A percentile compares a stretch with the other conserved stretches of the same genome.
Conservation (phyloP, 2,329 filamentous ascomycete genomes). For the Paecilomyces sp. region DNA sequence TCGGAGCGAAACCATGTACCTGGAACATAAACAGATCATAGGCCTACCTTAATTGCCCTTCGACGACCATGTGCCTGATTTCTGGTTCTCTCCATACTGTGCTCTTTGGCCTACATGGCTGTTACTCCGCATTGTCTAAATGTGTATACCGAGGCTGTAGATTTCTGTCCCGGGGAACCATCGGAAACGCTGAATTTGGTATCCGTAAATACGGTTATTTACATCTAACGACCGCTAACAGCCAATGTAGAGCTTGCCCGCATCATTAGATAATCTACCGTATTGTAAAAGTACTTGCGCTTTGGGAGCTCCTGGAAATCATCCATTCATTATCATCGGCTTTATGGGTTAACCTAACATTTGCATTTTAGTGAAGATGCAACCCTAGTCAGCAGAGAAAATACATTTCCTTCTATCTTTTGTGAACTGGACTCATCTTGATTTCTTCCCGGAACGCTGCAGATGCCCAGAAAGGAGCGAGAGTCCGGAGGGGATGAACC, state of each 20-base stretch:
- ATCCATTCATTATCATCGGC: background rate
- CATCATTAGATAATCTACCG: background rate
- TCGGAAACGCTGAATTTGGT: background rate
- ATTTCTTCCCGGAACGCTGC: background rate
- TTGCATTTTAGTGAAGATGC: background rate
- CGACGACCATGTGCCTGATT: background rate
- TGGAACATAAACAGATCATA: background rate
- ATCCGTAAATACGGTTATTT: background rate
- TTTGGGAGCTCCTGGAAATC: background rate
- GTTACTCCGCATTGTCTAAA: background rate
- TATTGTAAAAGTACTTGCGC: background rate
- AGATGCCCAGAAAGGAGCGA: background rate
- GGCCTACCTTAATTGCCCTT: background rate
- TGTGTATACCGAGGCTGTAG: background rate
- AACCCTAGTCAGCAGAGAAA: background rate
- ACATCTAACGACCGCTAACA: background rate
- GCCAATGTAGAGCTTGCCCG: background rate
- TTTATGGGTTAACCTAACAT: background rate
- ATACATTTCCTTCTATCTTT: background rate
- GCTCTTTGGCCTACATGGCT: background rate
- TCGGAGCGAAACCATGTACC: background rate
- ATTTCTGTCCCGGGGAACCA: background rate
- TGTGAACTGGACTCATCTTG: background rate
- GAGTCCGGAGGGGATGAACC: background rate
- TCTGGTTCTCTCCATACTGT: background rate